A percentile compares a stretch with the other conserved stretches of the same genome.
Conservation (phyloP, 129 eudicot species). For the Escallonia rubra region DNA sequence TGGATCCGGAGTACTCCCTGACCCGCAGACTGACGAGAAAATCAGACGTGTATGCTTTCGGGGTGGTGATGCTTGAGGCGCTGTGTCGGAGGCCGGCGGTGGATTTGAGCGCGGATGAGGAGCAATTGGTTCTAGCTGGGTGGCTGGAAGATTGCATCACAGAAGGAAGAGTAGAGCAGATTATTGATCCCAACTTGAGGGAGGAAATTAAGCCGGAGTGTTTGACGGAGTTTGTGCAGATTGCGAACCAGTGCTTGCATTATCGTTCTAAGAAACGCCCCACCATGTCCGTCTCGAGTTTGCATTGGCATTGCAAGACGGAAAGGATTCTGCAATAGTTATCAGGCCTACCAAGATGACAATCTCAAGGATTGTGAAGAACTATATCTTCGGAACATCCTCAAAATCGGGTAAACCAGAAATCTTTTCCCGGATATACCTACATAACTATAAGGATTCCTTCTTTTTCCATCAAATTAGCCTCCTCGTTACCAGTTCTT, state of each 20-base stretch:
- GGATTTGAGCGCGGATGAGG: conserved; percentile 32
- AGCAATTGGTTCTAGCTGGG: conserved; percentile 35
- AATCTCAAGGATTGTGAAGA: too few species aligned
- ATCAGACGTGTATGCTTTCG: conserved; percentile 49
- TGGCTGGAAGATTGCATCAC: conserved; percentile 28
- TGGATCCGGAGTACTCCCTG: conserved; percentile 41
- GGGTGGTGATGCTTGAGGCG: conserved; percentile 49
- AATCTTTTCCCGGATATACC: too few species aligned
- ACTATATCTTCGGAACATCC: too few species aligned
- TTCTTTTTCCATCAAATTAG: too few species aligned
- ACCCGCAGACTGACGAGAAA: conserved; percentile 43
- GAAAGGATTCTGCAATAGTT: conserved; percentile 2
- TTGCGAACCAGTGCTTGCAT: conserved; percentile 37
- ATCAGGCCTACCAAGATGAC: too few species aligned
- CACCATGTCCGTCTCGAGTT: conserved; percentile 49
- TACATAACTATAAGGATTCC: too few species aligned
- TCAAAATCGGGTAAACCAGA: too few species aligned
- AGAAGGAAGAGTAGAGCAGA: conserved; percentile 25
- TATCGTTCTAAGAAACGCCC: conserved; percentile 39
- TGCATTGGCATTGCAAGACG: conserved; percentile 31
- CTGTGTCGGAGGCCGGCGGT: conserved; percentile 55
- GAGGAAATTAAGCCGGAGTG: conserved; percentile 29
- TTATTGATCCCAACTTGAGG: conserved; percentile 31
- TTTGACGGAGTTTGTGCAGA: conserved; percentile 22
- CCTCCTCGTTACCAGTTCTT: too few species aligned